These are phyloP conservation scores for Monosporascus ibericus DNA, from an alignment of 2,329 filamentous ascomycete species.

Conservation along the genomic window DNA sequence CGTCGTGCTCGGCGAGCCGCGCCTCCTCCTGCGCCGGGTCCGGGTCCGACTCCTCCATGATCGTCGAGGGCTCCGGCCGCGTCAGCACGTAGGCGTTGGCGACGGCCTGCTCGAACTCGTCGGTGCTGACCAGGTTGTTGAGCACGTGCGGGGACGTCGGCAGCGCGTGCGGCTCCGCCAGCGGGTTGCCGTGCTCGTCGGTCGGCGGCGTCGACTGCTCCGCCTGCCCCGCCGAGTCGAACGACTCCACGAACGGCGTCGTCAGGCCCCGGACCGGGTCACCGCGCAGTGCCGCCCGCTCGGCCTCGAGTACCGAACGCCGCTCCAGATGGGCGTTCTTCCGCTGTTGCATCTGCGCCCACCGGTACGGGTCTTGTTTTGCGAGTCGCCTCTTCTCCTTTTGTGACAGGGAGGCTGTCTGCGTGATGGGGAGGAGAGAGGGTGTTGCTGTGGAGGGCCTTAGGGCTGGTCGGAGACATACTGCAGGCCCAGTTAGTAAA, in stretches of 20 bases:
- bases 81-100: conserved; percentile 63
- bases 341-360: conserved; percentile 74
- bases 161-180: conserved; percentile 33
- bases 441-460: conserved; percentile 37
- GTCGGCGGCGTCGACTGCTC: conserved; percentile 27
- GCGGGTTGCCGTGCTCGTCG: conserved; percentile 36
- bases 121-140: conserved; percentile 68
- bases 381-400: conserved; percentile 60
- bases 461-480: conserved; percentile 53
- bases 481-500: conserved; percentile 27
- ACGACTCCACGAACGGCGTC: conserved; percentile 79
- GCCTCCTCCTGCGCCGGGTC: conserved; percentile 34
- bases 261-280: conserved; percentile 72
- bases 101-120: conserved; percentile 62
- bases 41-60: conserved; percentile 10
- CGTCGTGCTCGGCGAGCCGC: conserved; percentile 38
- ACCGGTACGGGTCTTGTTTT: conserved; percentile 74
- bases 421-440: conserved; percentile 50
- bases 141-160: conserved; percentile 50
- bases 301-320: conserved; percentile 60
- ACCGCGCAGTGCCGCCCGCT: conserved; percentile 61
- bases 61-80: conserved; percentile 41
- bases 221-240: conserved; percentile 58
- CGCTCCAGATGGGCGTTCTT: conserved; percentile 78
- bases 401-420: conserved; percentile 57